A percentile compares a stretch with the other conserved stretches of the same genome.
Evolutionary conservation across 23 red algal species (phyloP).

Genomic region (Gracilaria gracilis): DNA sequence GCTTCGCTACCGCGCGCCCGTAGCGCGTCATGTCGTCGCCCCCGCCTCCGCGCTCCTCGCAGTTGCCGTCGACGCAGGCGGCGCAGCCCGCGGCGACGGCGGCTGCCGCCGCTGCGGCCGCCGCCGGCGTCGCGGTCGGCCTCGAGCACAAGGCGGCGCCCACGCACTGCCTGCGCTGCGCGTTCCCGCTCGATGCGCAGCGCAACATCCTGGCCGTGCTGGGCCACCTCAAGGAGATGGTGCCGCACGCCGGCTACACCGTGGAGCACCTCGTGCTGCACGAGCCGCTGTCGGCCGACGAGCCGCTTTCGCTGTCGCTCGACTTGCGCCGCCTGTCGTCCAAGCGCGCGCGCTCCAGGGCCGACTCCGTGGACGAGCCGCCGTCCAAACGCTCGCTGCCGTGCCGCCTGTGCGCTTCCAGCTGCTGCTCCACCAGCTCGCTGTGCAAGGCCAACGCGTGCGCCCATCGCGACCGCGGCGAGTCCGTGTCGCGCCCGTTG

Average conservation of each 20-base stretch:
- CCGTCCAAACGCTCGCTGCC: conserved; percentile 15
- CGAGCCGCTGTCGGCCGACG: conserved; percentile 19
- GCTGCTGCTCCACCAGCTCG: conserved; percentile 64
- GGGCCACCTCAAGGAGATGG: conserved; percentile 43
- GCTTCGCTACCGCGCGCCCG: not conserved
- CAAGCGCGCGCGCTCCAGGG: conserved; percentile 25
- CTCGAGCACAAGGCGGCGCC: not conserved
- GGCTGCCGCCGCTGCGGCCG: not conserved
- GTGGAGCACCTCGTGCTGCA: conserved; percentile 42
- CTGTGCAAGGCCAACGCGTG: conserved; percentile 59
- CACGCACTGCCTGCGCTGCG: conserved; percentile 52
- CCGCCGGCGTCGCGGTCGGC: not conserved
- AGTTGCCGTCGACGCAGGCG: not conserved
- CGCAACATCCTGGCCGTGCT: conserved; percentile 33
- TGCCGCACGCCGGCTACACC: conserved; percentile 48
- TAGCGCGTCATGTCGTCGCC: not conserved
- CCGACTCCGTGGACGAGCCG: not conserved
- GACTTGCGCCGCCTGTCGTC: not conserved
- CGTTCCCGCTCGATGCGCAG: conserved; percentile 58
- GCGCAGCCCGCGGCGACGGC: not conserved
- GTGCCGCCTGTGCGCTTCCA: conserved; percentile 40
- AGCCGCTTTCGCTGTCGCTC: conserved; percentile 28
- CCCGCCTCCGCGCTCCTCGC: not conserved
- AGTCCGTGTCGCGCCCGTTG: conserved; percentile 29
- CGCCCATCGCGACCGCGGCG: conserved; percentile 17